These are phyloP conservation scores for Trypethelium eluteriae DNA, from an alignment of 495 filamentous ascomycete species.

Conservation along the genomic window DNA sequence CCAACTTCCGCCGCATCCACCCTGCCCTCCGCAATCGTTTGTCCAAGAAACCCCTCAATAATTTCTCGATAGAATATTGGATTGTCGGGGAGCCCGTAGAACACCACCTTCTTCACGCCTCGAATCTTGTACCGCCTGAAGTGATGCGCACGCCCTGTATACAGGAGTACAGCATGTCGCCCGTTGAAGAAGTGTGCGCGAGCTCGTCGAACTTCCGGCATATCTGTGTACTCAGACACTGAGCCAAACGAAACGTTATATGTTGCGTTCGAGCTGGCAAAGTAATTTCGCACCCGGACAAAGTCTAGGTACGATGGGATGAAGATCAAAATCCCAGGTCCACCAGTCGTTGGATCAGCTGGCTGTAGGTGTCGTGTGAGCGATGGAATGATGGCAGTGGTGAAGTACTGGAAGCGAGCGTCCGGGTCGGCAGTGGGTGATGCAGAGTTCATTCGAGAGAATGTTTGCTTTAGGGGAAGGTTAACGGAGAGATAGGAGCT, in stretches of 20 bases:
- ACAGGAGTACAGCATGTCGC: slow-evolving; percentile 73
- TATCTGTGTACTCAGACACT: slow-evolving; percentile 78
- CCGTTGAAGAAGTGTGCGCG: slow-evolving; percentile 80
- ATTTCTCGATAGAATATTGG: slow-evolving; percentile 82
- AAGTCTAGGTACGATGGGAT: slow-evolving; percentile 92
- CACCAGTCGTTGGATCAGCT: slow-evolving; percentile 31
- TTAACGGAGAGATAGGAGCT: slow-evolving; percentile 48
- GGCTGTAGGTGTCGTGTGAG: slow-evolving; percentile 52
- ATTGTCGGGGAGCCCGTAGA: slow-evolving; percentile 88
- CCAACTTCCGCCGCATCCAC: slow-evolving; percentile 33
- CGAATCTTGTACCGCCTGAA: slow-evolving; percentile 75
- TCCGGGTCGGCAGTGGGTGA: slow-evolving; percentile 69
- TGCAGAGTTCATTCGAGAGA: slow-evolving; percentile 73
- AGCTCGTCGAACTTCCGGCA: slow-evolving; percentile 68
- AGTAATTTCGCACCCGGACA: slow-evolving; percentile 82
- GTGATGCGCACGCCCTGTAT: slow-evolving; percentile 90
- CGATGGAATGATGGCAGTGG: slow-evolving; percentile 63
- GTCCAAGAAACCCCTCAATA: slow-evolving; percentile 58
- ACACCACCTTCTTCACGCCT: slow-evolving; percentile 69
- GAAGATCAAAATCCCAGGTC: slow-evolving; percentile 66
- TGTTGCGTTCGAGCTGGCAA: slow-evolving; percentile 63
- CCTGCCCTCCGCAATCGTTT: slow-evolving; percentile 47
- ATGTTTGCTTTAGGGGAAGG: slow-evolving; percentile 70
- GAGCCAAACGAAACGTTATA: slow-evolving; percentile 68
- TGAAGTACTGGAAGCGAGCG: slow-evolving; percentile 87